phyloP scores from a whole-genome alignment of 73 alveolate species.

The Tetrahymena elliotti region DNA sequence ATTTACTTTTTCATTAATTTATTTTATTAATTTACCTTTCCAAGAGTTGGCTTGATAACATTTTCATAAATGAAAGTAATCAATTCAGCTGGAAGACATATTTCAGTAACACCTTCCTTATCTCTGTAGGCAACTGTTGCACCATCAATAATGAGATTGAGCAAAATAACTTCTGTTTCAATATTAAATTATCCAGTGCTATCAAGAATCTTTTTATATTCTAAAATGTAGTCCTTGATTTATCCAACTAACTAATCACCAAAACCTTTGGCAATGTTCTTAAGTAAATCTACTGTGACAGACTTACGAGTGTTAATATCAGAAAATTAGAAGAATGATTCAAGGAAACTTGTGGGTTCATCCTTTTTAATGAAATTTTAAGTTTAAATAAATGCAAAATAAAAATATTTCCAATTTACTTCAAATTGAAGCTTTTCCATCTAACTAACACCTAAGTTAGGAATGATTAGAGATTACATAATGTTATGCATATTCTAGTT shows the following conservation, averaged over 20 bases:
- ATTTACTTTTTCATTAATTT: background rate
- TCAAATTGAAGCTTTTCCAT: background rate
- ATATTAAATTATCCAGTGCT: background rate
- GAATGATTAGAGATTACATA: conserved; percentile 2
- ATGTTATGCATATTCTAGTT: background rate
- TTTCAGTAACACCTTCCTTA: conserved; percentile 28
- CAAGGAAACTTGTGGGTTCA: conserved; percentile 33
- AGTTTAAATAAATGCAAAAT: background rate
- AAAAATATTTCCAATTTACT: background rate
- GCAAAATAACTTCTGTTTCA: conserved; percentile 13
- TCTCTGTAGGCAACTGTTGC: conserved; percentile 6
- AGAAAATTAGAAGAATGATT: conserved; percentile 10
- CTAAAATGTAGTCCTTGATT: background rate
- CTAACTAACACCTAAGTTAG: background rate
- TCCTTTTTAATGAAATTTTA: background rate
- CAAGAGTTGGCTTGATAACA: conserved; percentile 5
- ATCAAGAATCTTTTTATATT: background rate
- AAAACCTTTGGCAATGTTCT: conserved; percentile 13
- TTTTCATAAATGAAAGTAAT: conserved; percentile 1
- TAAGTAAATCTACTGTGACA: conserved; percentile 18
- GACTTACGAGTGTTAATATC: conserved; percentile 24
- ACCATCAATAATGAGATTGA: conserved; percentile 34
- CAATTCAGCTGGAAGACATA: background rate
- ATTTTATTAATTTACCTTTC: background rate
- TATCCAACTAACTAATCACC: background rate